phyloP scores from a whole-genome alignment of 2,329 filamentous ascomycete species.

The Fusarium aywerte region DNA sequence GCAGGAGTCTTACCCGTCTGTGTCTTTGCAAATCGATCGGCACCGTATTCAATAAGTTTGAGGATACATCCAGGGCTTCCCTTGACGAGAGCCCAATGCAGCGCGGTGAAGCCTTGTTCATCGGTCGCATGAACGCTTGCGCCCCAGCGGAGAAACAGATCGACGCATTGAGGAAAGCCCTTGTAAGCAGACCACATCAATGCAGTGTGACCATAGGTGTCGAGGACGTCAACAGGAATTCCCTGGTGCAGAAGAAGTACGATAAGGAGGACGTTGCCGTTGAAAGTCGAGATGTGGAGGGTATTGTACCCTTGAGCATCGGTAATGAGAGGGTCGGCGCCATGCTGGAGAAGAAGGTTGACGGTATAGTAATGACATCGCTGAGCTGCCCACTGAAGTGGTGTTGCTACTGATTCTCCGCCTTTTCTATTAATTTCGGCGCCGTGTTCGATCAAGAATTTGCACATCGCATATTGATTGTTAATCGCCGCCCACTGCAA shows the following conservation, averaged over 20 bases:
- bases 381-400: slow-evolving; percentile 96
- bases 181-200: slow-evolving; percentile 99
- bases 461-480: slow-evolving; percentile 97
- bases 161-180: slow-evolving; percentile 90
- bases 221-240: slow-evolving; percentile 90
- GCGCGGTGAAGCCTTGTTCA: slow-evolving; percentile 90
- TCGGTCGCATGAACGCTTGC: slow-evolving; percentile 91
- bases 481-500: slow-evolving; percentile 97
- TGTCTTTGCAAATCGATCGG: slow-evolving; percentile 91
- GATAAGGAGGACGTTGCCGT: slow-evolving; percentile 92
- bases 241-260: slow-evolving; percentile 93
- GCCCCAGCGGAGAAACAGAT: slow-evolving; percentile 92
- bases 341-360: slow-evolving; percentile 88
- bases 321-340: slow-evolving; percentile 90
- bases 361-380: slow-evolving; percentile 97
- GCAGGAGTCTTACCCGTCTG: slow-evolving; percentile 90
- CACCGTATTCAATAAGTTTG: slow-evolving; percentile 94
- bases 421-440: slow-evolving; percentile 96
- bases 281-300: slow-evolving; percentile 94
- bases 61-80: slow-evolving; percentile 89
- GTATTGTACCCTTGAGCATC: slow-evolving; percentile 98
- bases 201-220: slow-evolving; percentile 90
- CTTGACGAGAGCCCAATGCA: slow-evolving; percentile 97
- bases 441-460: slow-evolving; percentile 85
- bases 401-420: slow-evolving; percentile 92